Base-by-base conservation (phyloP, 768 basidiomycete genomes). In the Boletellus ananas region DNA sequence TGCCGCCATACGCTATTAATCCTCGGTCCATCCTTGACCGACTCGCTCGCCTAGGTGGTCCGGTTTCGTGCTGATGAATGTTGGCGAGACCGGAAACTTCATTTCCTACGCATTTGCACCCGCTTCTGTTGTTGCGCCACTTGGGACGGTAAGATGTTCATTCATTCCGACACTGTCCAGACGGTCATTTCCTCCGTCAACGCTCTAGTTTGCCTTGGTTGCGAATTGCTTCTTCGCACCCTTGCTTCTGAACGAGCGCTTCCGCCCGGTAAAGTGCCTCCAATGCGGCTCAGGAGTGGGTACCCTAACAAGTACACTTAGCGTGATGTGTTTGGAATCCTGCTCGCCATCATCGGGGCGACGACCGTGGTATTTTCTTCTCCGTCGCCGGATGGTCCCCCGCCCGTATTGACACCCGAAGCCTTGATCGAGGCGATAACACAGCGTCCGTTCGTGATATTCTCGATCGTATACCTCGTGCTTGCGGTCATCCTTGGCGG, bases 161-260 rank as follows among this genome's bases (percentile, higher is more conserved):
- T 16, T 14, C 44, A 7, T 34, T 34, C 27, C 11, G 3, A 29
- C 11, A n/a, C 23, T 27, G 48, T 35, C 27, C 21, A 14, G 23
- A 17, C 23, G 43, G 43, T 43, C 37, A 16, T 31, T 9, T 13
- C 13, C 48, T 3, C 18, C 57, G 20, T 34, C 4, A 7, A 6
- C 31, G n/a, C 17, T 37, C 17, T 47, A 92, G 84, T 88, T 92
- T 67, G 92, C 93, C 2, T 75, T 97, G n/a, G 84, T 95, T 51
- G 91, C 95, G 13, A 98, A 98, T 66, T 97, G 94, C 62, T 75
- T 94, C 35, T 93, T 97, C 56, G 92, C 94, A 1, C 95, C 95
- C 14, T 59, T 92, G 3, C 79, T 97, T 62, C 76, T 92, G 10
- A 75, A 81, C 9, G 91, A 98, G 70, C 79, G 78, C 6, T 94